phyloP scores from a whole-genome alignment of 2,329 filamentous ascomycete species.

The Fusarium abutilonis region DNA sequence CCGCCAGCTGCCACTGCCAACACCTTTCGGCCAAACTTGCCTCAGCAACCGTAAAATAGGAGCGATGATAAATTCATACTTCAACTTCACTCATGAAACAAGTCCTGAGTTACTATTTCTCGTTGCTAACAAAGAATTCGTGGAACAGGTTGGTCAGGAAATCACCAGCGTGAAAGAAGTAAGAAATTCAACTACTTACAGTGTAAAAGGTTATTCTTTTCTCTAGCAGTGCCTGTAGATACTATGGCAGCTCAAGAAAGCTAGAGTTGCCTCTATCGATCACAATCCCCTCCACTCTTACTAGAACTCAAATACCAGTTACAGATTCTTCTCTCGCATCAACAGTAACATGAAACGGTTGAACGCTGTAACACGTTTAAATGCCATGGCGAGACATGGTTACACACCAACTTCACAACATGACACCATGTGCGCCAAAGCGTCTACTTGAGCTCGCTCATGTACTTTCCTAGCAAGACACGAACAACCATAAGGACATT shows the following conservation, averaged over 20 bases:
- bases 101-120: slow-evolving; percentile 11
- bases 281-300: background rate
- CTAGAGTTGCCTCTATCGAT: background rate
- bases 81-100: background rate
- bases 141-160: slow-evolving; percentile 4
- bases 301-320: background rate
- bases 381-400: slow-evolving; percentile 23
- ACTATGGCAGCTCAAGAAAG: background rate
- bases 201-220: background rate
- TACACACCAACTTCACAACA: slow-evolving; percentile 6
- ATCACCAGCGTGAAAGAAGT: no score
- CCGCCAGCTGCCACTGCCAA: slow-evolving; percentile 21
- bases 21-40: slow-evolving; percentile 29
- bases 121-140: background rate
- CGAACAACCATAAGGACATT: background rate
- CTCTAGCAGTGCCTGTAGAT: background rate
- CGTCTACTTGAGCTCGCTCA: slow-evolving; percentile 1
- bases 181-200: background rate
- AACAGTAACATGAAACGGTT: slow-evolving; percentile 25
- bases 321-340: background rate
- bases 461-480: background rate
- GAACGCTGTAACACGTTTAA: slow-evolving; percentile 18
- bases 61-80: background rate
- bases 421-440: slow-evolving; percentile 4
- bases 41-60: background rate